These are phyloP conservation scores for Triticum dicoccoides DNA, from an alignment of 176 grass and related monocot species.

Conservation along the genomic window DNA sequence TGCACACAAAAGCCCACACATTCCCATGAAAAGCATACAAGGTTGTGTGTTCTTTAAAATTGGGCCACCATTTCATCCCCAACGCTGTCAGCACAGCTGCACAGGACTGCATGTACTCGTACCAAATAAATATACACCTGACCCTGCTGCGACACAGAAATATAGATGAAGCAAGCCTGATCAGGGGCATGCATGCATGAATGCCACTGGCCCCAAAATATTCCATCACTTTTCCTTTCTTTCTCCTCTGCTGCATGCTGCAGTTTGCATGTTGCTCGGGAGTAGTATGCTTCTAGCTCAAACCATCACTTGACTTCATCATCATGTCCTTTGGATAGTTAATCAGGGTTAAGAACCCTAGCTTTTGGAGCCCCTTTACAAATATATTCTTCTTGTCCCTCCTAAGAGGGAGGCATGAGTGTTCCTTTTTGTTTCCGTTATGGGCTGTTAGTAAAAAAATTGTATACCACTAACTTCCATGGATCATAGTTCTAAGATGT, in stretches of 20 bases:
- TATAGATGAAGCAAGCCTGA: constrained; percentile 16
- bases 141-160: constrained; percentile 20
- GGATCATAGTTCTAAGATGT: not conserved
- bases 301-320: constrained; percentile 29
- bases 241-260: not conserved
- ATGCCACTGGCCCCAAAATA: constrained; percentile 48
- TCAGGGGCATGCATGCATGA: constrained; percentile 30
- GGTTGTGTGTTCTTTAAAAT: not conserved
- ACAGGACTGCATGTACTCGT: not conserved
- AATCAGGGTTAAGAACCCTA: constrained; percentile 24
- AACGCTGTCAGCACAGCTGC: constrained; percentile 15
- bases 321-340: constrained; percentile 45
- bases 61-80: constrained; percentile 7
- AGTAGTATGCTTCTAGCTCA: constrained; percentile 8
- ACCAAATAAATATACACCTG: not conserved
- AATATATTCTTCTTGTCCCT: constrained; percentile 53
- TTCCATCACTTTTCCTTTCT: constrained; percentile 6
- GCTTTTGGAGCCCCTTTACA: constrained; percentile 35
- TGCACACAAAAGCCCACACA: constrained; percentile 44
- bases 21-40: constrained; percentile 45
- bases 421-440: constrained; percentile 39
- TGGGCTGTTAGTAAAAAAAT: not conserved
- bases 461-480: constrained; percentile 16
- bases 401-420: constrained; percentile 28
- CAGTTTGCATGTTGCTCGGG: not conserved